phyloP scores from a whole-genome alignment of 2,329 filamentous ascomycete species.

The Cladosporium sp. region DNA sequence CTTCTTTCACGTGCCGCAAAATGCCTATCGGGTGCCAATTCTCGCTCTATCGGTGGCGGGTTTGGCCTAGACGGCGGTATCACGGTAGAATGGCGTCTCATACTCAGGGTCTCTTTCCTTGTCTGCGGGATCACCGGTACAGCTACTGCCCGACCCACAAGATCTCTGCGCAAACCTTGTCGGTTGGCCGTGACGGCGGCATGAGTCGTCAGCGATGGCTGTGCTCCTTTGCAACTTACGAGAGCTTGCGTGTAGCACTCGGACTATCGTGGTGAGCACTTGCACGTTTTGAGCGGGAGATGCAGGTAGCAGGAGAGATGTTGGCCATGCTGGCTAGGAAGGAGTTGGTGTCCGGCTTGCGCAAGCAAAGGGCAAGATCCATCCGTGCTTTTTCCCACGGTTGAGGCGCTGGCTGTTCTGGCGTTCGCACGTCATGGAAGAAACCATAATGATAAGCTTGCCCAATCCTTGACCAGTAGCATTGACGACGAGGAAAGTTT shows the following conservation, averaged over 20 bases:
- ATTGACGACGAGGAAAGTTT: conserved; percentile 6
- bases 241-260: not conserved
- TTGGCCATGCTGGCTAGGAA: no score
- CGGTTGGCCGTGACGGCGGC: not conserved
- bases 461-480: conserved; percentile 1
- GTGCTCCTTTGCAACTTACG: no score
- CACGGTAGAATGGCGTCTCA: not conserved
- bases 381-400: no score
- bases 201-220: not conserved
- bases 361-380: no score
- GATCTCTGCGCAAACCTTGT: not conserved
- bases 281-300: conserved; percentile 1
- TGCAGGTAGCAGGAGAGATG: no score
- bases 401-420: no score
- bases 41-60: not conserved
- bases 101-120: not conserved
- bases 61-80: not conserved
- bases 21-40: not conserved
- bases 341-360: no score
- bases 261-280: not conserved
- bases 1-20: not conserved
- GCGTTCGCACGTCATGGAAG: no score
- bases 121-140: not conserved
- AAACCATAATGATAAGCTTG: no score
- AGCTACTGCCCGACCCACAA: not conserved